Base-by-base conservation (phyloP, 768 basidiomycete species). In the Tricholoma saponaceum region DNA sequence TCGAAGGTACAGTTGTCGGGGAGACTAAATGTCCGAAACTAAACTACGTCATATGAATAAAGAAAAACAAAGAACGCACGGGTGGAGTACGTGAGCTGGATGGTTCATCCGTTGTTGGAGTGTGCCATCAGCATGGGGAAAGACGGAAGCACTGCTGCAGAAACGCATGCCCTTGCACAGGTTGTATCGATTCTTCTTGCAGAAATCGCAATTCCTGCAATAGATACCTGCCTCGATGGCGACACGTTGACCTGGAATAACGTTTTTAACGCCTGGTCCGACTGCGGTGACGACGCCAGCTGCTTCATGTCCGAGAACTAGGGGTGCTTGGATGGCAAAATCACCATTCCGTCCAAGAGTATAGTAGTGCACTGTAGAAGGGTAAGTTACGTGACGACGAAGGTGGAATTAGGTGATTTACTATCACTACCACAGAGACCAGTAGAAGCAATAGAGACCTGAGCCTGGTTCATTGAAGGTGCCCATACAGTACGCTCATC, bases 301-400 rank as follows among this genome's bases (percentile, higher is more conserved):
- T 0, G 94, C 81, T 77, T 98, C 95, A 72, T 98, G 95, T 23
- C 95, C 96, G 30, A 98, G 87, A 47, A 95, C 88, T 58, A 98
- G 83, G 4, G 95, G 95, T 5, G 84, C 79, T 59, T 84, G 88
- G 60, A 97, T 79, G 52, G 85, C 87, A 74, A 95, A 97, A 70
- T 93, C 92, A 50, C 95, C 95, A 70, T 97, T 98, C 43, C 92
- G 84, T 20, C 90, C 94, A 64, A 94, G 87, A 30, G 77, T 71
- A 73, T 90, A 97, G 76, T 98, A 97, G 72, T 97, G 95, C 9
- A 95, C 93, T 95, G 64, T 59, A 25, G 9, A 57, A 32, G 52
- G 51, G 53, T 53, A 55, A 39, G 52, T 39, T 56, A 33, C 22
- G 47, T 41, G 28, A 44, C 16, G 6, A n/a, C 10, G 12, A 51